Base-by-base conservation (phyloP, 2,329 filamentous ascomycete genomes). In the Sporothrix euskadiensis region DNA sequence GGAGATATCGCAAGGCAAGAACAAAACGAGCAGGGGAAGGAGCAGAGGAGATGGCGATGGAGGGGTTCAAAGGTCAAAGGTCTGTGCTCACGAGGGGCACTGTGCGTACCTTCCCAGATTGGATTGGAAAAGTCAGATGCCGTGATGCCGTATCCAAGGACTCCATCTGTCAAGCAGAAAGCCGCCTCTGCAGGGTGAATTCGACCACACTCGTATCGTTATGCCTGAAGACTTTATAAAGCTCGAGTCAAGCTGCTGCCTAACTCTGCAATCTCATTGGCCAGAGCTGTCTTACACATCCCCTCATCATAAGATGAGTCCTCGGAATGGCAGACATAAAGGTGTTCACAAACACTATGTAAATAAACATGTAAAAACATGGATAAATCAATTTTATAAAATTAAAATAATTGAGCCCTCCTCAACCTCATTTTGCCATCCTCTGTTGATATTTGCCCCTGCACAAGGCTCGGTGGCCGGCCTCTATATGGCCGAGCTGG, bases 41-140 rank as follows among this genome's bases (percentile, higher is more conserved):
- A 56, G 7, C n/a, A 56, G 52, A 30, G 61, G 22, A 47, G 61
- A 26, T 44, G 39, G 26, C 2, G 10, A 47, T 65, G 14, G 22
- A 30, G 61, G 61, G 61, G 39, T 30, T 32, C 57, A 22, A 44
- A 47, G 39, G 61, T 32, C 57, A 22, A 44, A 47, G 39, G 61
- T 47, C 22, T 66, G 61, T 44, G 61, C 61, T 65, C 22, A 30
- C 10, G 61, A 65, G 61, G 61, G 61, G 39, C 61, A 56, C 52
- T 54, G 9, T 56, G n/a, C 52, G 26, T 14, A 14, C 10, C 52
- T 30, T 26, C n/a, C n/a, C 52, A 22, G 26, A 30, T 10, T 26
- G 52, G 12, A 26, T 22, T 26, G 10, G 52, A 10, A 56, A 4
- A 12, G 9, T 10, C 9, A 30, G 12, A 56, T 8, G 52, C 52